Evolutionary conservation across 495 filamentous ascomycete species (phyloP), one percentile per base, ranked within the genome.

Genomic region (Neurospora hispaniola): DNA sequence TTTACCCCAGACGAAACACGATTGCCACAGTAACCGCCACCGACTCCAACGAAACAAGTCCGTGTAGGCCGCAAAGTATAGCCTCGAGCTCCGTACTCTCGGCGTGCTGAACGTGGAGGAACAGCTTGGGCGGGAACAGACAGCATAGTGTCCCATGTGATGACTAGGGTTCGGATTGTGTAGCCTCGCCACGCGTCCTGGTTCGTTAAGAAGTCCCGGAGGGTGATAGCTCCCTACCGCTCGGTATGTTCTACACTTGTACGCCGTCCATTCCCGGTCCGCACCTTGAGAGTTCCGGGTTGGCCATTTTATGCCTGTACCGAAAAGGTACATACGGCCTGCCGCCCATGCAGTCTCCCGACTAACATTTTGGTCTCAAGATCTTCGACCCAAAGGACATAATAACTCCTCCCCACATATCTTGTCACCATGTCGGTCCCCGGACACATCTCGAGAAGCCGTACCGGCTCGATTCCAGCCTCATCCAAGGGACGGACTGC

Each of bases 391-490:
- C 40, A 74, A 54, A 73, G 68, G 42, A 70, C 54, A 23, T 46
- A 20, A 40, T 69, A 43, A 69, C 38, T 44, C 38, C 72, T 43
- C 69, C 70, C 70, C 70, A 76, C 73, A 78, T 78, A 82, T 78
- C 76, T 80, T 77, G 73, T 69, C 75, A 71, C 69, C 76, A 85
- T 85, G 84, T 84, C 84, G 71, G 80, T 80, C 76, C 78, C 84
- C 72, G 81, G 79, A 72, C 80, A 79, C 59, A 76, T 74, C 74
- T 84, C 88, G 70, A 85, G 88, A 81, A 86, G 89, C 78, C 89
- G 88, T 76, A 88, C 90, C 75, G 78, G 83, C 43, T 92, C 91
- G 70, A 73, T 72, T 81, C 81, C 77, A 83, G 76, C 44, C 82
- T 80, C 83, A 66, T 81, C 80, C 69, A 82, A 80, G 73, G 83